phyloP scores from a whole-genome alignment of 805 yeast genomes.

The Starmerella gropengiesseri region DNA sequence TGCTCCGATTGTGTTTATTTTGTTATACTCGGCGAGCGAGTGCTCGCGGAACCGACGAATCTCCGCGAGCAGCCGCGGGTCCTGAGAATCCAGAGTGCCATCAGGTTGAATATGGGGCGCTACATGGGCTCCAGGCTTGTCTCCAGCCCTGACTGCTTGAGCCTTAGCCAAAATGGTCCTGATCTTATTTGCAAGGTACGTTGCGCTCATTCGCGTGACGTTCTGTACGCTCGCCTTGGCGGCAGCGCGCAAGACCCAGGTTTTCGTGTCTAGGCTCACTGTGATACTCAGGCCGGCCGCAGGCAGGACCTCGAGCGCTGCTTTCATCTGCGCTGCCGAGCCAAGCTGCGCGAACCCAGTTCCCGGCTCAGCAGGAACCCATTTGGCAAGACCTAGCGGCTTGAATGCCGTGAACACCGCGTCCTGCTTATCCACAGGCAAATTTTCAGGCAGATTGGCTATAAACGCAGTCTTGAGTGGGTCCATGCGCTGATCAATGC shows the following conservation, averaged over 20 bases:
- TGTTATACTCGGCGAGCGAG: no score
- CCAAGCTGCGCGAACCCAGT: conserved; percentile 4
- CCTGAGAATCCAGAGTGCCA: background rate
- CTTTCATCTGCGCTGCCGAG: conserved; percentile 7
- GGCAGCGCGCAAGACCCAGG: conserved; percentile 1
- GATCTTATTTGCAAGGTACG: conserved; percentile 1
- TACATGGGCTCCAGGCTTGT: background rate
- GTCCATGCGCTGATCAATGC: no score
- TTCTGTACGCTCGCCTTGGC: conserved; percentile 2
- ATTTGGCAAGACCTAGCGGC: conserved; percentile 1
- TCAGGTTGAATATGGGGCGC: background rate
- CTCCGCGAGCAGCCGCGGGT: conserved; percentile 1
- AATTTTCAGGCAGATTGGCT: background rate
- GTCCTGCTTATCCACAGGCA: background rate
- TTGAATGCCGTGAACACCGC: background rate
- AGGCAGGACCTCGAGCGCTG: conserved; percentile 4
- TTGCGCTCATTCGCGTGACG: conserved; percentile 4
- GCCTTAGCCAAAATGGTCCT: background rate
- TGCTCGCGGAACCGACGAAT: conserved; percentile 4
- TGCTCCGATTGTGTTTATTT: background rate
- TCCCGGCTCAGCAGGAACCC: background rate
- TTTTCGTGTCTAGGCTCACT: background rate
- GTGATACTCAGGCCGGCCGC: background rate
- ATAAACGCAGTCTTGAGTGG: conserved; percentile 5
- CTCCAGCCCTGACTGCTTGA: background rate